A percentile compares a stretch with the other conserved stretches of the same genome.
Conservation (phyloP, 345 rosid genomes). For the Garcia nutans region DNA sequence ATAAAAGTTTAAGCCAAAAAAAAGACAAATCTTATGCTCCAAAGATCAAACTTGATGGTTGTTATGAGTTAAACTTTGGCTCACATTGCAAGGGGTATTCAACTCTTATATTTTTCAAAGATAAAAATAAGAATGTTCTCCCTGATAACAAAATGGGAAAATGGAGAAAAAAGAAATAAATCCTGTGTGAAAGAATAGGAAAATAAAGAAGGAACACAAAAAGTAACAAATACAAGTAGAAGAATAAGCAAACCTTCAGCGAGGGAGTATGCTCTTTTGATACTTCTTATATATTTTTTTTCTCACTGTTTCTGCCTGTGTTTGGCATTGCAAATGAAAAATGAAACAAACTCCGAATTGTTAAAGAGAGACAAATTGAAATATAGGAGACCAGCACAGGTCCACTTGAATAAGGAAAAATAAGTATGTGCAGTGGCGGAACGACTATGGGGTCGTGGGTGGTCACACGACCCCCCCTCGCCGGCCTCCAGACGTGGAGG, state of each 20-base stretch:
- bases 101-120: background rate
- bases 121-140: background rate
- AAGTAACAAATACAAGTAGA: background rate
- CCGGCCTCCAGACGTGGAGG: too few relatives aligned
- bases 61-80: background rate
- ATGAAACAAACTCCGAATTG: background rate
- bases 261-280: too few relatives aligned
- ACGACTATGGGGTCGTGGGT: too few relatives aligned
- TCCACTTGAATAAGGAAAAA: slow-evolving; percentile 3
- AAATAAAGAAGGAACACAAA: background rate
- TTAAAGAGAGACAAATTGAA: background rate
- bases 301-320: background rate
- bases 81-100: background rate
- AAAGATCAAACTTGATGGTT: background rate
- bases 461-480: too few relatives aligned
- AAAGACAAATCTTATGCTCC: background rate
- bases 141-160: background rate
- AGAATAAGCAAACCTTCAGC: background rate
- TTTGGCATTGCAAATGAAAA: background rate
- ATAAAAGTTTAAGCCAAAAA: background rate
- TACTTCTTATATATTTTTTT: background rate
- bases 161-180: background rate
- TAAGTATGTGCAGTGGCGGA: too few relatives aligned
- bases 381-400: background rate
- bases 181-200: too few relatives aligned